Evolutionary conservation across 2,329 filamentous ascomycete genomes (phyloP).

Genomic region (Cladorrhinum sp.): DNA sequence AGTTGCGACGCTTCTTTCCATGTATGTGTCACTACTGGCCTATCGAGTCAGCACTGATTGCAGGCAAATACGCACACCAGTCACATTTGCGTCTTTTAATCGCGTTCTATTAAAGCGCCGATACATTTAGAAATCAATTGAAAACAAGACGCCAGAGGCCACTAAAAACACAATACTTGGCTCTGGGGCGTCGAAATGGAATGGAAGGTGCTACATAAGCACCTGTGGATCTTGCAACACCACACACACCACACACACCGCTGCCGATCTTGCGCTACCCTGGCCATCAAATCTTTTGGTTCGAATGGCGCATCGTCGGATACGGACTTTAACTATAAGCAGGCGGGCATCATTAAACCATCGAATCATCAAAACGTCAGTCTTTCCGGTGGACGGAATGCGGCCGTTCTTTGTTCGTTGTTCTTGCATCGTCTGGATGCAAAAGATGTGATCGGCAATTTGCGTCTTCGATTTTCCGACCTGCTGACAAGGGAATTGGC

Average conservation of each 20-base stretch:
- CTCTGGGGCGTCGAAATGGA: not conserved
- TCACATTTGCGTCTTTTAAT: not conserved
- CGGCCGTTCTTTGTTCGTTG: not conserved
- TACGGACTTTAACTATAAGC: not conserved
- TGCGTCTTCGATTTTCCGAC: not conserved
- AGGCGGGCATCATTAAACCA: not conserved
- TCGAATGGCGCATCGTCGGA: not conserved
- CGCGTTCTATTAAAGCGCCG: not conserved
- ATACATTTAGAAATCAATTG: not conserved
- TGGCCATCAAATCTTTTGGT: not conserved
- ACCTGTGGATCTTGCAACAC: conserved; percentile 5
- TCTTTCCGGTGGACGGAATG: not conserved
- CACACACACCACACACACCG: conserved; percentile 8
- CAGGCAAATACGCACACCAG: not conserved
- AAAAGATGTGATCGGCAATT: not conserved
- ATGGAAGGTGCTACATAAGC: not conserved
- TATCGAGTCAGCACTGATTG: not conserved
- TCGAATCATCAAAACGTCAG: not conserved
- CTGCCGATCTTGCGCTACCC: not conserved
- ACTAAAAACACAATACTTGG: not conserved
- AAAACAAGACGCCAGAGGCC: not conserved
- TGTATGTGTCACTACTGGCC: not conserved
- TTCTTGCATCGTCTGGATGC: not conserved
- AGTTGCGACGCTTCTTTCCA: not conserved
- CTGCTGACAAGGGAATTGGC: not conserved